These are phyloP conservation scores for Silene latifolia DNA, from an alignment of 148 eudicot genomes.

Conservation along the genomic window DNA sequence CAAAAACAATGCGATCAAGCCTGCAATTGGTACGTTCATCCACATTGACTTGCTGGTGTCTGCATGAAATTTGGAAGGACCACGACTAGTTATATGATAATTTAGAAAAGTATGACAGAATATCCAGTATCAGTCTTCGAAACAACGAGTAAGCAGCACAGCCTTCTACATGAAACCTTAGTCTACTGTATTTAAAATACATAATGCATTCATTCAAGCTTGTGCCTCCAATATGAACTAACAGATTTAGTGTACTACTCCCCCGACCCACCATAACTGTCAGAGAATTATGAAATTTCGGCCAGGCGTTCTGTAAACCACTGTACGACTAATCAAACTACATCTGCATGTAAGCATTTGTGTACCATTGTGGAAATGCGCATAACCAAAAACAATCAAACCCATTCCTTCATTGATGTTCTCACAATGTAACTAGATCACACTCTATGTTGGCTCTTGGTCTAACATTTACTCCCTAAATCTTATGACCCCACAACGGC, in stretches of 20 bases:
- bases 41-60: slow-evolving; percentile 98
- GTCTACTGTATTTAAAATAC: neutral
- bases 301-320: too few relatives aligned
- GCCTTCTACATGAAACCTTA: neutral
- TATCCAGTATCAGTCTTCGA: neutral
- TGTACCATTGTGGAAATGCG: neutral
- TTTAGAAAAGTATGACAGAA: neutral
- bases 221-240: too few relatives aligned
- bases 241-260: neutral
- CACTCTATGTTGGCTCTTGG: neutral
- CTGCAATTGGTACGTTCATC: slow-evolving; percentile 88
- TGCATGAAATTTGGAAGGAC: slow-evolving; percentile 30
- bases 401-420: neutral
- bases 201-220: neutral
- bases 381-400: neutral
- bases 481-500: neutral
- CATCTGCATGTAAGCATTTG: neutral
- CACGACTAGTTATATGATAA: neutral
- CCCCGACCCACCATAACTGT: neutral
- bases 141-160: neutral
- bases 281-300: too few relatives aligned
- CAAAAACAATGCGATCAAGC: slow-evolving; percentile 54
- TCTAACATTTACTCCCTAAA: neutral
- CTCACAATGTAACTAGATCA: too few relatives aligned
- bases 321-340: neutral